phyloP scores from a whole-genome alignment of 805 yeast species.

The Candida incommunis region DNA sequence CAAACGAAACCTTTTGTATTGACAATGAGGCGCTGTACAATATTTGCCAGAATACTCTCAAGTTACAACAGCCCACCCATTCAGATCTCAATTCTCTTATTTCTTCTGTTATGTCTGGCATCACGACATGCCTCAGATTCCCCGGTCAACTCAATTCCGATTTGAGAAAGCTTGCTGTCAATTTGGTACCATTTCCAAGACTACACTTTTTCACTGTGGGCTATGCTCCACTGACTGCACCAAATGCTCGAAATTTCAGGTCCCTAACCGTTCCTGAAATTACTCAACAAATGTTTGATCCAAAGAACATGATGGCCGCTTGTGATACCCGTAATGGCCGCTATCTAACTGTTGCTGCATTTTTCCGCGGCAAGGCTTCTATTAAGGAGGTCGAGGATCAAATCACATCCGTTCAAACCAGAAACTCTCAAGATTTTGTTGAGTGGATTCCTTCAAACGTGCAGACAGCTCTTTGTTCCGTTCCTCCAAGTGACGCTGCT shows the following conservation, averaged over 20 bases:
- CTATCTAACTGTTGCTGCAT: conserved; percentile 84
- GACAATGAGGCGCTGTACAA: conserved; percentile 89
- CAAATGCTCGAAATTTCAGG: conserved; percentile 70
- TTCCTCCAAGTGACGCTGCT: conserved; percentile 72
- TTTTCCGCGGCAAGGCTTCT: conserved; percentile 87
- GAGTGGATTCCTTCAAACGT: conserved; percentile 96
- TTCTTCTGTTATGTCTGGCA: conserved; percentile 89
- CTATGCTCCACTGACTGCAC: conserved; percentile 79
- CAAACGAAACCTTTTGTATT: conserved; percentile 90
- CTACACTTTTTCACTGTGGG: conserved; percentile 93
- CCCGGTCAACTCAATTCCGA: conserved; percentile 94
- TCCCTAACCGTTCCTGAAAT: conserved; percentile 79
- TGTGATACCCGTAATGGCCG: conserved; percentile 84
- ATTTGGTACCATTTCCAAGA: conserved; percentile 90
- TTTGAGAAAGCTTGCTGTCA: conserved; percentile 84
- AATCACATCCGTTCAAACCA: conserved; percentile 70
- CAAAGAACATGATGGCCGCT: conserved; percentile 93
- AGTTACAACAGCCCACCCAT: conserved; percentile 66
- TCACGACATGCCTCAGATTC: conserved; percentile 83
- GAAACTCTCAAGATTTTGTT: conserved; percentile 71
- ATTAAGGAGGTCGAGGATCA: conserved; percentile 92
- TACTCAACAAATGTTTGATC: conserved; percentile 86
- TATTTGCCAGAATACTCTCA: conserved; percentile 76
- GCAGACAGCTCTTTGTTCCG: conserved; percentile 86
- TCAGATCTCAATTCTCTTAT: conserved; percentile 70